These are phyloP conservation scores for Mycena capillaripes DNA, from an alignment of 768 basidiomycete genomes.

Conservation along the genomic window DNA sequence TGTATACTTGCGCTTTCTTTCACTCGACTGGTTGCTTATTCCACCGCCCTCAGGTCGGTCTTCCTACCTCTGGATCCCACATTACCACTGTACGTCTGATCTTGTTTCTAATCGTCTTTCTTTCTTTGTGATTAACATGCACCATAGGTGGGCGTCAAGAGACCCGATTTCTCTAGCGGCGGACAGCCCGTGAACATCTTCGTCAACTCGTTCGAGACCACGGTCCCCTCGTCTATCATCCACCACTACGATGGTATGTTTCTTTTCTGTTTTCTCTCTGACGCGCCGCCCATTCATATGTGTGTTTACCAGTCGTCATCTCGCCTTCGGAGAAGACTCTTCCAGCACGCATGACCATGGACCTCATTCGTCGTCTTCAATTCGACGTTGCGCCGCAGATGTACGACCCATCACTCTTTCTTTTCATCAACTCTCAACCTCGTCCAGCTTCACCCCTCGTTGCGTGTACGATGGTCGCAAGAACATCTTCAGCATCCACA, in stretches of 20 bases:
- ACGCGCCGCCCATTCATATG: constrained; percentile 22
- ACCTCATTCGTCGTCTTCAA: constrained; percentile 77
- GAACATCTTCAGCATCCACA: constrained; percentile 75
- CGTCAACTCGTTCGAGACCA: constrained; percentile 76
- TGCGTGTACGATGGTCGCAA: constrained; percentile 68
- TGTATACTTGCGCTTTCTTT: background rate
- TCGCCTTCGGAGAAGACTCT: constrained; percentile 77
- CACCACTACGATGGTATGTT: constrained; percentile 84
- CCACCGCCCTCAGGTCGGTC: constrained; percentile 10
- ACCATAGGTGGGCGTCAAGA: constrained; percentile 70
- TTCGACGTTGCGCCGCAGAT: constrained; percentile 67
- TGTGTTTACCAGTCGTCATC: constrained; percentile 65
- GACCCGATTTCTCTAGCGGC: constrained; percentile 72
- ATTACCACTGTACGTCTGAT: constrained; percentile 30
- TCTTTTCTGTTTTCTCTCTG: constrained; percentile 8
- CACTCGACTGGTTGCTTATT: background rate
- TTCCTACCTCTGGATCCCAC: constrained; percentile 25
- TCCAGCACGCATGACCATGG: constrained; percentile 78
- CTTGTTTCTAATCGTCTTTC: background rate
- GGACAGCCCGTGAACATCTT: constrained; percentile 59
- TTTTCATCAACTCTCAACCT: background rate
- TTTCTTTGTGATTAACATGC: background rate
- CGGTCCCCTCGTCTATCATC: constrained; percentile 57
- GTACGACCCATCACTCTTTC: background rate
- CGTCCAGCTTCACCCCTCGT: constrained; percentile 71